Evolutionary conservation across 352 stramenopile species (phyloP).

Genomic region (Globisporangium alternatum): DNA sequence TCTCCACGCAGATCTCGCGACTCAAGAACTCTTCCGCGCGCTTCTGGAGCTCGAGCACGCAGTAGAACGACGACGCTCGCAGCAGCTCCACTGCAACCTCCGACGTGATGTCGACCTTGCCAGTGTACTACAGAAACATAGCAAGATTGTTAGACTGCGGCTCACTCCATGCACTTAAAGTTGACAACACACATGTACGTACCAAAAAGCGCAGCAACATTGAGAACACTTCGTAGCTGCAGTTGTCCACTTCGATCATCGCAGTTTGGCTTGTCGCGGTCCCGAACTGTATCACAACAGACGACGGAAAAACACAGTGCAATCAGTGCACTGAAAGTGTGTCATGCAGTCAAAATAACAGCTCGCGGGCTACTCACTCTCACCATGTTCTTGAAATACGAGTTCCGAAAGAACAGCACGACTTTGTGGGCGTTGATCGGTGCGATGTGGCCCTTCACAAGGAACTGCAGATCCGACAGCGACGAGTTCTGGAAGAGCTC

Average conservation of each 20-base stretch:
- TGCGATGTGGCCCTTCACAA: slow-evolving; percentile 83
- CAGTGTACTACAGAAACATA: slow-evolving; percentile 67
- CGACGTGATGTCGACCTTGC: slow-evolving; percentile 80
- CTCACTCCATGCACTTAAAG: not conserved
- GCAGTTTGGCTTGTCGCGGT: slow-evolving; percentile 76
- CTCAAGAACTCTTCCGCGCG: slow-evolving; percentile 78
- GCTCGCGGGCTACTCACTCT: slow-evolving; percentile 54
- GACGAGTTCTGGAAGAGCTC: slow-evolving; percentile 83
- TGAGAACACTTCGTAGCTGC: slow-evolving; percentile 86
- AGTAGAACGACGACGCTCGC: slow-evolving; percentile 76
- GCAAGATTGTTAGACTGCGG: not conserved
- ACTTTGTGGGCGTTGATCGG: slow-evolving; percentile 89
- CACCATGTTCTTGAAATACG: slow-evolving; percentile 92
- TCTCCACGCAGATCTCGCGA: slow-evolving; percentile 75
- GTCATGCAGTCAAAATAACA: slow-evolving; percentile 1
- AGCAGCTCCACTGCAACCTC: slow-evolving; percentile 82
- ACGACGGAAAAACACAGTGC: slow-evolving; percentile 1
- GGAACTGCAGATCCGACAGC: slow-evolving; percentile 82
- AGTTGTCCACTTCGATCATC: slow-evolving; percentile 89
- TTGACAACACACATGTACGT: slow-evolving; percentile 16
- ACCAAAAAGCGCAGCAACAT: slow-evolving; percentile 84
- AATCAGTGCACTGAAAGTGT: slow-evolving; percentile 11
- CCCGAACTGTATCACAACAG: slow-evolving; percentile 58
- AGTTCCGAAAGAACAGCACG: slow-evolving; percentile 87
- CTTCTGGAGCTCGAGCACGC: slow-evolving; percentile 84